Evolutionary conservation across 768 basidiomycete species (phyloP), one percentile per base, ranked within the genome.

Genomic region (Trametes elegans): DNA sequence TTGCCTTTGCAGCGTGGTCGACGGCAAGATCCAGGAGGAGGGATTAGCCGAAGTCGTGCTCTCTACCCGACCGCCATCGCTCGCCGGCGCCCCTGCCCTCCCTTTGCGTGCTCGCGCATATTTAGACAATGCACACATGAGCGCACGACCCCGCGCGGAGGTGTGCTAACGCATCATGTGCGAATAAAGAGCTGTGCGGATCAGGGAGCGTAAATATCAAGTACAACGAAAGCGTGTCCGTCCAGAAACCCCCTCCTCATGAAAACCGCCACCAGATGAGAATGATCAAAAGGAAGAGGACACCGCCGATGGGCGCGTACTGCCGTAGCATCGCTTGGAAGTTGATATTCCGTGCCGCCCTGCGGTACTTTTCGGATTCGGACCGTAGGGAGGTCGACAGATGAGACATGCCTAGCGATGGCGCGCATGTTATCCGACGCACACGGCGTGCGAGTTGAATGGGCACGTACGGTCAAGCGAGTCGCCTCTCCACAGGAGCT

Each of bases 281-380:
- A 59, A 92, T 77, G 59, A 98, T 74, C 49, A 97, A 64, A 62
- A 99, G 78, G 59, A 98, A 74, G 18, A 76, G 81, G 39, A 95
- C 80, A 18, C 88, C 93, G 41, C 82, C 94, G 50, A 98, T 71
- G 2, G 97, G 97, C 34, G 95, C 97, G 72, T 95, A 99, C 67
- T 98, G 93, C 57, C 97, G 84, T 61, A 98, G 69, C 85, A 98
- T 88, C 13, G 94, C 93, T 62, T 95, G 83, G 50, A 95, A 68
- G 67, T 98, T 98, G 73, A 99, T 90, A 64, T 97, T 93, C 62
- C 90, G 79, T 23, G 97, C 93, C 24, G 93, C 93, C 73, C 90
- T 95, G 45, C 96, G 85, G 72, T 98, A 99, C 74, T 92, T 98
- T 74, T 97, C 91, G 16, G 94, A 97, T 73, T 99, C 97, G 42